Evolutionary conservation across 139 green algal species (phyloP), one percentile per base, ranked within the genome.

Genomic region (Chlamydomonas schloesseri): DNA sequence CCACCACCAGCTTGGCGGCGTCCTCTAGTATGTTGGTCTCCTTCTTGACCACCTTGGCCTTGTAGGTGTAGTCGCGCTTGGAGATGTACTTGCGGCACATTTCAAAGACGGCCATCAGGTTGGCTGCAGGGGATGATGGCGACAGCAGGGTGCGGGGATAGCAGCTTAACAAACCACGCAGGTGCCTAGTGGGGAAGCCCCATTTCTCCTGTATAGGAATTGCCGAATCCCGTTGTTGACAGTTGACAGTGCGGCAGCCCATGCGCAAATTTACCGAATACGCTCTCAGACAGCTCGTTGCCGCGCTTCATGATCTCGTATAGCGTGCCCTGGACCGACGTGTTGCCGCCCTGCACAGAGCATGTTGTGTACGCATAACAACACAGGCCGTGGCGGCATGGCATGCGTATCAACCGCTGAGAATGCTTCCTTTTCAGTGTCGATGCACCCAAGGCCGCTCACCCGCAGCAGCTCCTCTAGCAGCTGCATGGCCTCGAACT

Each of bases 401-500:
- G n/a, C n/a, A n/a, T n/a, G n/a, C n/a, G n/a, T n/a, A n/a, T n/a
- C n/a, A n/a, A n/a, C n/a, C n/a, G n/a, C n/a, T n/a, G n/a, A n/a
- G n/a, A n/a, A n/a, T n/a, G n/a, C n/a, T n/a, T n/a, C n/a, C n/a
- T n/a, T n/a, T n/a, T n/a, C n/a, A n/a, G 33, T 31, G 34, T n/a
- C n/a, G n/a, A n/a, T n/a, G n/a, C n/a, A n/a, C n/a, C n/a, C n/a
- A n/a, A n/a, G n/a, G n/a, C n/a, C n/a, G 5, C 42, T 50, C 46
- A 84, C 78, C 65, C 68, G 29, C 20, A 90, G 79, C 78, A 90
- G 86, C 31, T 62, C 71, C 23, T 75, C 31, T 37, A 90, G 79
- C 79, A 90, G 78, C 78, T 81, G 18, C 47, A 90, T 60, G 42
- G 86, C 86, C 86, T 90, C 86, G 34, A 78, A 55, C 79, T 90